phyloP scores from a whole-genome alignment of 805 yeast genomes.

The Cyberlindnera galapagoensis region DNA sequence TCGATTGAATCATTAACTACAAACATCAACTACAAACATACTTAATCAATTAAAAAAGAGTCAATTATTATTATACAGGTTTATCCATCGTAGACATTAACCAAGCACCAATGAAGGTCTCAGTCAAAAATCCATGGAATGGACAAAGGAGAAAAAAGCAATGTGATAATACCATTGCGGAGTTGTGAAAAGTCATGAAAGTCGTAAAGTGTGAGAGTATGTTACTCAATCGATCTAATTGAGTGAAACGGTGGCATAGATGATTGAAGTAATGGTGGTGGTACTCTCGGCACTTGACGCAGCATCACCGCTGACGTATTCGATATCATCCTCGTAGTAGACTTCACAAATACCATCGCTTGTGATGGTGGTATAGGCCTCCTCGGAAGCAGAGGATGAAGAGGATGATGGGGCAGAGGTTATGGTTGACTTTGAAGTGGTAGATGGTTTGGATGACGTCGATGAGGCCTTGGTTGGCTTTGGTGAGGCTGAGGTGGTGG shows the following conservation, averaged over 20 bases:
- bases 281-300: slow-evolving; percentile 24
- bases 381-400: slow-evolving; percentile 1
- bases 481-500: slow-evolving; percentile 2
- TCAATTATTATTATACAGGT: too few relatives aligned
- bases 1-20: too few relatives aligned
- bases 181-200: too few relatives aligned
- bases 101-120: slow-evolving; percentile 9
- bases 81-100: too few relatives aligned
- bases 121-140: neutral
- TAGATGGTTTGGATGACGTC: slow-evolving; percentile 1
- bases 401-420: slow-evolving; percentile 2
- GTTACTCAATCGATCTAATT: slow-evolving; percentile 1
- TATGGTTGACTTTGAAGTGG: slow-evolving; percentile 1
- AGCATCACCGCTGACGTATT: slow-evolving; percentile 23
- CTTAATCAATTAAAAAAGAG: too few relatives aligned
- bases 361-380: slow-evolving; percentile 2
- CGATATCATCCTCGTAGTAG: slow-evolving; percentile 16
- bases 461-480: slow-evolving; percentile 3
- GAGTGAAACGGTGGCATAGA: slow-evolving; percentile 18
- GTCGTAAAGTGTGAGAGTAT: too few relatives aligned
- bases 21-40: too few relatives aligned
- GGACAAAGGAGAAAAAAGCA: neutral
- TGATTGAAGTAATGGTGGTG: slow-evolving; percentile 20
- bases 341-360: slow-evolving; percentile 23
- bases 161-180: neutral